Conservation (phyloP, 768 basidiomycete genomes). For the Leccinum uliginosum region DNA sequence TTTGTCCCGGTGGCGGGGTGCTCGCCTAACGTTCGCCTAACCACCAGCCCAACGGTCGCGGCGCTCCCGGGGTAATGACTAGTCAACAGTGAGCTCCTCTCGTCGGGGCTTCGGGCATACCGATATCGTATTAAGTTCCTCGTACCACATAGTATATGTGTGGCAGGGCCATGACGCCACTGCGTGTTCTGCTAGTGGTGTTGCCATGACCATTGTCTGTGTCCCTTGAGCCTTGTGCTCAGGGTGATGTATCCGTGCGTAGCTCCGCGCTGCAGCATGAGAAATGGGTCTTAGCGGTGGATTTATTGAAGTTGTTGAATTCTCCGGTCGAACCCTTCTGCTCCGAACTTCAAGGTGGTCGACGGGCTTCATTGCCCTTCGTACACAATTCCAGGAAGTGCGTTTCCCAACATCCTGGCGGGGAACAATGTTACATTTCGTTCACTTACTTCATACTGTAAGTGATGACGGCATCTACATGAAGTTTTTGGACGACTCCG, state of each 20-base stretch:
- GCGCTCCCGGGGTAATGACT: constrained; percentile 11
- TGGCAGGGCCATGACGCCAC: constrained; percentile 21
- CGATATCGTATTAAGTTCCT: no score
- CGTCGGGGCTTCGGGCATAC: no score
- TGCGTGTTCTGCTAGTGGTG: constrained; percentile 14
- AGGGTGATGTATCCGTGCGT: constrained; percentile 22
- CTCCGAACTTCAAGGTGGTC: not conserved
- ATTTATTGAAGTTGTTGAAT: not conserved
- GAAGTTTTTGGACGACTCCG: not conserved
- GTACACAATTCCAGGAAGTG: not conserved
- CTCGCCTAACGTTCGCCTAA: not conserved
- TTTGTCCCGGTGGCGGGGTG: not conserved
- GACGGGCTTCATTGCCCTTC: not conserved
- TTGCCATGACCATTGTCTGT: not conserved
- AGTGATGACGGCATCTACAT: constrained; percentile 18
- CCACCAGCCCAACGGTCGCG: not conserved
- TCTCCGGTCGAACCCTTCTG: not conserved
- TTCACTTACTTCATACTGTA: constrained; percentile 6
- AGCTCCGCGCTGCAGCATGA: constrained; percentile 13
- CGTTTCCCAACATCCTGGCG: constrained; percentile 5
- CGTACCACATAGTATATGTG: constrained; percentile 1
- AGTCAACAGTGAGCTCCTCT: constrained; percentile 14
- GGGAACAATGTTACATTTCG: constrained; percentile 8
- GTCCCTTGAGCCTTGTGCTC: constrained; percentile 9
- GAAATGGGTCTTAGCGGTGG: constrained; percentile 11